Evolutionary conservation across 2,329 filamentous ascomycete genomes (phyloP).

Genomic region (Pyricularia sp.): DNA sequence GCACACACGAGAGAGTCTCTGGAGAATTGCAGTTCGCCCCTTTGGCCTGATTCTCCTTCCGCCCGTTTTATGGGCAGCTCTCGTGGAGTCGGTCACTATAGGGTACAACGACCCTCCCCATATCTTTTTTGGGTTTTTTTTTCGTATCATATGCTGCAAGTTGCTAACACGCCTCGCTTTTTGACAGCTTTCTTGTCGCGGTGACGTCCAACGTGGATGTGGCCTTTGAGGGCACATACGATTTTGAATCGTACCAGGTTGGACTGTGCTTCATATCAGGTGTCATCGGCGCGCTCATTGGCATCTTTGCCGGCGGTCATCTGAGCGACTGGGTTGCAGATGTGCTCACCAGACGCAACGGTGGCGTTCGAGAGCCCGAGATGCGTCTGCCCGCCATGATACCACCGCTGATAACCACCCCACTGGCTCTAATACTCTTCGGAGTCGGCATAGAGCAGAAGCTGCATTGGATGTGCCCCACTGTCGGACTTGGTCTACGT

Average conservation of each 20-base stretch:
- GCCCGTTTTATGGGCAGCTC: constrained; percentile 43
- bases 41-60: constrained; percentile 40
- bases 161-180: background rate
- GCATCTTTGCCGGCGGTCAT: constrained; percentile 12
- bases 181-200: constrained; percentile 39
- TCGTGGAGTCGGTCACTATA: constrained; percentile 44
- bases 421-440: constrained; percentile 33
- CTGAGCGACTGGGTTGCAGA: constrained; percentile 13
- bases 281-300: constrained; percentile 14
- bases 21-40: constrained; percentile 38
- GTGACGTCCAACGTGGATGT: constrained; percentile 42
- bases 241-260: constrained; percentile 12
- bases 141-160: background rate
- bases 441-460: constrained; percentile 36
- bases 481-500: constrained; percentile 35
- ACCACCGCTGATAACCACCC: constrained; percentile 37
- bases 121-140: background rate
- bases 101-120: constrained; percentile 3
- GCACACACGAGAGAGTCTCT: constrained; percentile 35
- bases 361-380: constrained; percentile 24
- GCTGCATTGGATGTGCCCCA: constrained; percentile 46
- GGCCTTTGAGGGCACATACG: constrained; percentile 28
- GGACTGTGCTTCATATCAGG: constrained; percentile 13
- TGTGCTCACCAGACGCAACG: constrained; percentile 28
- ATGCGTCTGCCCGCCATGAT: constrained; percentile 24